phyloP scores from a whole-genome alignment of 2,329 filamentous ascomycete species.

The Alternaria novae-zelandiae region DNA sequence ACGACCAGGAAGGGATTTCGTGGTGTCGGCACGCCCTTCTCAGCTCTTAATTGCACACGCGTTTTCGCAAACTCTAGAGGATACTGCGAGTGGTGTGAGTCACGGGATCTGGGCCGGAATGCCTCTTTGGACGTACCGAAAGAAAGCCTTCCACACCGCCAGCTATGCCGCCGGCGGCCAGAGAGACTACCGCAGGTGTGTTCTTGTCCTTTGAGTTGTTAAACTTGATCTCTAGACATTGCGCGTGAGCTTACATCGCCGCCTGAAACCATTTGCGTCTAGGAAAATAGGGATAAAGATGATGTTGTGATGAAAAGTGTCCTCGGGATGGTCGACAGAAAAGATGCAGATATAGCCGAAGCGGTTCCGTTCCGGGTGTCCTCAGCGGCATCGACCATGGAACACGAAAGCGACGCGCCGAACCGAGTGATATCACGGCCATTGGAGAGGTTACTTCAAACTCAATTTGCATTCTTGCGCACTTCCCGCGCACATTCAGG shows the following conservation, averaged over 20 bases:
- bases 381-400: neutral
- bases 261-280: conserved; percentile 39
- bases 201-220: conserved; percentile 38
- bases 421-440: neutral
- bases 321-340: conserved; percentile 3
- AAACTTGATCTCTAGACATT: neutral
- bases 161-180: conserved; percentile 48
- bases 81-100: conserved; percentile 49
- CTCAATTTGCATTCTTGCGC: neutral
- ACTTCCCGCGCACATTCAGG: neutral
- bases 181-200: conserved; percentile 47
- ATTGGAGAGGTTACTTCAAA: neutral
- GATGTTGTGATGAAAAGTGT: conserved; percentile 22
- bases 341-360: conserved; percentile 11
- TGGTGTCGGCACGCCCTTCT: conserved; percentile 53
- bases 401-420: conserved; percentile 1
- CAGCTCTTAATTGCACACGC: conserved; percentile 61
- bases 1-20: conserved; percentile 67
- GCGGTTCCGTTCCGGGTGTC: conserved; percentile 6
- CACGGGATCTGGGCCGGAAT: conserved; percentile 4
- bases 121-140: conserved; percentile 30
- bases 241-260: conserved; percentile 25
- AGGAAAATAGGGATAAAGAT: neutral
- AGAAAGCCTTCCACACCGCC: conserved; percentile 49
- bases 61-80: conserved; percentile 74